Conservation (phyloP, 176 grass and related monocot species). For the Eremochloa ophiuroides region DNA sequence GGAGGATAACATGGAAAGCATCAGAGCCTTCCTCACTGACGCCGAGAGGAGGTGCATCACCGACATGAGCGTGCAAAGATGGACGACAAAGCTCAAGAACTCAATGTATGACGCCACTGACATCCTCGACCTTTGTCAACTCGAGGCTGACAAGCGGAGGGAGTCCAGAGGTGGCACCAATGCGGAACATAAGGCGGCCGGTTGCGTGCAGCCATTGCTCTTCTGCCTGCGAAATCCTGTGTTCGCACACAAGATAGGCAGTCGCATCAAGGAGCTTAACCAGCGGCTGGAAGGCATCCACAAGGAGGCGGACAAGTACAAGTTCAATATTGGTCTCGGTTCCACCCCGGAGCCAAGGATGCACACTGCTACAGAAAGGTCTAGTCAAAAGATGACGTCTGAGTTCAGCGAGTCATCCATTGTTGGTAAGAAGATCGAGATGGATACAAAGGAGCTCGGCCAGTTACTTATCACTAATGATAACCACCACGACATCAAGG, state of each 20-base stretch:
- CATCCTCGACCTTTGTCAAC: conserved; percentile 8
- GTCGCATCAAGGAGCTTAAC: conserved; percentile 17
- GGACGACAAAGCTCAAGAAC: conserved; percentile 2
- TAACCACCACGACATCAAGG: background rate
- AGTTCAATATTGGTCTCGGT: background rate
- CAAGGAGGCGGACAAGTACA: background rate
- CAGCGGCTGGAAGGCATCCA: background rate
- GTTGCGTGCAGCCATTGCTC: background rate
- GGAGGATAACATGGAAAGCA: background rate
- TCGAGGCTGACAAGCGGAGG: background rate
- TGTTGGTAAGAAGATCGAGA: conserved; percentile 19
- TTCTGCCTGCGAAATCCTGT: background rate
- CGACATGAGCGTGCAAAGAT: background rate
- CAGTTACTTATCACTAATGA: background rate
- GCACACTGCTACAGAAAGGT: too few species aligned
- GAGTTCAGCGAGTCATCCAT: background rate
- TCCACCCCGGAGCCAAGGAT: background rate
- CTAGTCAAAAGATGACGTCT: background rate
- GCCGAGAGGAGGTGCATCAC: background rate
- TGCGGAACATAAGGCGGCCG: rapidly evolving
- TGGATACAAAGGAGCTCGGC: background rate
- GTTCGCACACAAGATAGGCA: background rate
- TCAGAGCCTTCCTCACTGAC: background rate
- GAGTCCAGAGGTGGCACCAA: rapidly evolving
- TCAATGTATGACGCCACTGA: conserved; percentile 43